A percentile compares a stretch with the other conserved stretches of the same genome.
phyloP scores from a whole-genome alignment of 2,329 filamentous ascomycete species.

The Colletotrichum sp. region DNA sequence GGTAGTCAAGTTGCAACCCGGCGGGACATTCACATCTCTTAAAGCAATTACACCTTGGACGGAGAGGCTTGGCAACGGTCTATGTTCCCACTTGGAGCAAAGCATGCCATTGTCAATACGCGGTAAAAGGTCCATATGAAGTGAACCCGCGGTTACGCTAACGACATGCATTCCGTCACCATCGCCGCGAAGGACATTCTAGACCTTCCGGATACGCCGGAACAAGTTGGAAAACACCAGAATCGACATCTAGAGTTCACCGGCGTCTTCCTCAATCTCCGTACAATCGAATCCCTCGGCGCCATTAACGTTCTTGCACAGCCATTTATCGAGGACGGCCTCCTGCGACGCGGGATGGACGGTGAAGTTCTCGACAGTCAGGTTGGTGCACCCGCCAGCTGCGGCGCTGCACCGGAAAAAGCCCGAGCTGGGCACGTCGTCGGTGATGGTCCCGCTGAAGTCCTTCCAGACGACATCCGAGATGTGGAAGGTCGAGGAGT shows the following conservation, averaged over 20 bases:
- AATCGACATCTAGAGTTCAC: conserved; percentile 1
- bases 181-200: background rate
- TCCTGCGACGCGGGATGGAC: conserved; percentile 23
- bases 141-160: background rate
- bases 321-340: conserved; percentile 25
- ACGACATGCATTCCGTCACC: background rate
- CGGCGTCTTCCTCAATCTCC: background rate
- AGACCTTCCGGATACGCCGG: conserved; percentile 1
- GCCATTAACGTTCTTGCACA: conserved; percentile 31
- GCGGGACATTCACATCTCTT: background rate
- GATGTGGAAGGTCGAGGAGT: conserved; percentile 37
- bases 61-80: background rate
- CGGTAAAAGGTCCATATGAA: background rate
- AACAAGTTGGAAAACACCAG: background rate
- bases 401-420: conserved; percentile 36
- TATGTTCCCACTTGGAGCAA: background rate
- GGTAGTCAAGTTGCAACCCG: background rate
- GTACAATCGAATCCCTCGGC: conserved; percentile 29
- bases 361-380: conserved; percentile 29
- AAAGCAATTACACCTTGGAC: background rate
- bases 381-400: conserved; percentile 34
- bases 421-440: conserved; percentile 27
- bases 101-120: background rate
- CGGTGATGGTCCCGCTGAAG: conserved; percentile 32
- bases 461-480: conserved; percentile 30